These are phyloP conservation scores for Thalassiosira livingstoniorum DNA, from an alignment of 352 stramenopile genomes.

Conservation along the genomic window DNA sequence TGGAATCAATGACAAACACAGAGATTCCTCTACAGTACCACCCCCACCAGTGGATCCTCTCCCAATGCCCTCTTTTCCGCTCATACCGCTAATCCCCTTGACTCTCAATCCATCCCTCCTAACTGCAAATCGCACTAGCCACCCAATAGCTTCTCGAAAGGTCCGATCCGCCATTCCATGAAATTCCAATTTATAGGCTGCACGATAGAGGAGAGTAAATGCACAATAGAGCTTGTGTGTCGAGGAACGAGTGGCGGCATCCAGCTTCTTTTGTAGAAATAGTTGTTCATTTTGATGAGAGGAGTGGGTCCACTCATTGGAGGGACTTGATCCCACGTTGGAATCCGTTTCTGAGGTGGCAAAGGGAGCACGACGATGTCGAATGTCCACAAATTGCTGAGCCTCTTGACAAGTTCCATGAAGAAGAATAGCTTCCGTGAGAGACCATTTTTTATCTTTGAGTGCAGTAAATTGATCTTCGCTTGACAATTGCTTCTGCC, in stretches of 20 bases:
- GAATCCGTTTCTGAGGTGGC: not conserved
- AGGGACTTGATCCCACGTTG: not conserved
- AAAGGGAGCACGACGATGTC: not conserved
- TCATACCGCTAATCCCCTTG: slow-evolving; percentile 62
- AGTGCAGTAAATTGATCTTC: slow-evolving; percentile 27
- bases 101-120: slow-evolving; percentile 67
- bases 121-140: slow-evolving; percentile 65
- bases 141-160: slow-evolving; percentile 35
- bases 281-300: slow-evolving; percentile 33
- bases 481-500: not conserved
- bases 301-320: slow-evolving; percentile 15
- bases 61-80: not conserved
- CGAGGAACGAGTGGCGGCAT: slow-evolving; percentile 35
- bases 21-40: not conserved
- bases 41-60: not conserved
- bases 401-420: slow-evolving; percentile 56
- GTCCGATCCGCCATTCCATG: slow-evolving; percentile 35
- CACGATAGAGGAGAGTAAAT: slow-evolving; percentile 48
- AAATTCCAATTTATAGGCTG: slow-evolving; percentile 55
- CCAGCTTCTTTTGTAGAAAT: slow-evolving; percentile 44
- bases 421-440: slow-evolving; percentile 69
- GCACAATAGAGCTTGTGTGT: slow-evolving; percentile 40
- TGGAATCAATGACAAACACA: slow-evolving; percentile 27
- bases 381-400: not conserved
- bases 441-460: slow-evolving; percentile 75